Evolutionary conservation across 2,329 filamentous ascomycete species (phyloP).

Genomic region (Penicillium corylophilum): DNA sequence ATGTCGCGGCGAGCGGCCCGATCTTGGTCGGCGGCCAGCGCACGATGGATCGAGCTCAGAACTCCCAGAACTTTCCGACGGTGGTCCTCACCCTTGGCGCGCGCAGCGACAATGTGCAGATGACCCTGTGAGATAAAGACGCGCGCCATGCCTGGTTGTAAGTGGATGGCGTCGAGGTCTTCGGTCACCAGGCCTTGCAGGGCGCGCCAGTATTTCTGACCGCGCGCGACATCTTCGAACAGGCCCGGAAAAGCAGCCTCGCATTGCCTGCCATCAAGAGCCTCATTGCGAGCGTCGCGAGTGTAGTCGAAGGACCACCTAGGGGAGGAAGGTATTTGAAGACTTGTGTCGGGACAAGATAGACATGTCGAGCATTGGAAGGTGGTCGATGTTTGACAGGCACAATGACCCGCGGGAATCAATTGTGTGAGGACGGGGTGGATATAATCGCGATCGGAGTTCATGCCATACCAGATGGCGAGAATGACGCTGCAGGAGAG

Average conservation of each 20-base stretch:
- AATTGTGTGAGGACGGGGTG: constrained; percentile 39
- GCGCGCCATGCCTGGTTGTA: constrained; percentile 36
- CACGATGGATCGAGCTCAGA: constrained; percentile 51
- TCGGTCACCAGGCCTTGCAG: constrained; percentile 26
- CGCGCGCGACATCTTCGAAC: constrained; percentile 37
- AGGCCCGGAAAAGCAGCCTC: constrained; percentile 35
- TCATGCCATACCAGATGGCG: constrained; percentile 36
- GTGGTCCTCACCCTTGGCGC: constrained; percentile 37
- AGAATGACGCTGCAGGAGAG: constrained; percentile 20
- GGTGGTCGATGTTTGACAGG: constrained; percentile 38
- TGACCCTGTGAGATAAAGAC: constrained; percentile 35
- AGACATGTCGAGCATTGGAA: constrained; percentile 40
- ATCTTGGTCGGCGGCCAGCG: constrained; percentile 42
- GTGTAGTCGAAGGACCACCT: constrained; percentile 33
- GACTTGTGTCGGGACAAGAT: constrained; percentile 22
- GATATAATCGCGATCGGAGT: constrained; percentile 38
- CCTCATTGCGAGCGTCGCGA: constrained; percentile 34
- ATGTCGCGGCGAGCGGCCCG: constrained; percentile 40
- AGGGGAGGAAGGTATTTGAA: constrained; percentile 12
- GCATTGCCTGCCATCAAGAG: constrained; percentile 31
- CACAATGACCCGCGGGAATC: constrained; percentile 41
- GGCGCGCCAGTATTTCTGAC: constrained; percentile 28
- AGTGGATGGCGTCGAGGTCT: constrained; percentile 29
- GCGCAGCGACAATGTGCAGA: constrained; percentile 32
- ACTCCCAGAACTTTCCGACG: constrained; percentile 42